phyloP scores from a whole-genome alignment of 2,329 filamentous ascomycete species.

The Ploettnerulaceae sp. region DNA sequence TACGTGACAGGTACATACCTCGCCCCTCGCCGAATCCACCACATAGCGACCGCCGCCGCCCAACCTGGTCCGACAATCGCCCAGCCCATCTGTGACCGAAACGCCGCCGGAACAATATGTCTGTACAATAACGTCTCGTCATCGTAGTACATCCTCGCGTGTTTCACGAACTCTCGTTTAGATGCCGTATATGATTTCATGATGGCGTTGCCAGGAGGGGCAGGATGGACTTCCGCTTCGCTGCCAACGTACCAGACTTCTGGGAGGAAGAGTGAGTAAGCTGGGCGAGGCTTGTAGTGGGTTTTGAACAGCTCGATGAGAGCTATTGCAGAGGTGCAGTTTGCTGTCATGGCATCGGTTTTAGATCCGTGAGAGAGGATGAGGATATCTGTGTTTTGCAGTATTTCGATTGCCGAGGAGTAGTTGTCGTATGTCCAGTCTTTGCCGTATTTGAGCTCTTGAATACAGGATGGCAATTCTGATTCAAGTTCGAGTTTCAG shows the following conservation, averaged over 20 bases:
- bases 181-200: constrained; percentile 1
- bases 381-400: constrained; percentile 14
- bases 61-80: constrained; percentile 6
- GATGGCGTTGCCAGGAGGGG: neutral
- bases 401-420: neutral
- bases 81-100: constrained; percentile 6
- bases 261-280: constrained; percentile 8
- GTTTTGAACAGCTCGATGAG: constrained; percentile 15
- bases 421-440: constrained; percentile 10
- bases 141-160: constrained; percentile 6
- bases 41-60: constrained; percentile 13
- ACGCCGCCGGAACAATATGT: constrained; percentile 13
- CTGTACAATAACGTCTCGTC: constrained; percentile 11
- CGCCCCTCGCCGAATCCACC: constrained; percentile 16
- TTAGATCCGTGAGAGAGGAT: constrained; percentile 12
- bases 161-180: neutral
- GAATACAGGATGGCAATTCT: constrained; percentile 10
- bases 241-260: constrained; percentile 16
- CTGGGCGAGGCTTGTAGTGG: constrained; percentile 5
- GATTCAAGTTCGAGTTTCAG: constrained; percentile 10
- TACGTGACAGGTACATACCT: constrained; percentile 16
- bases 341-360: constrained; percentile 5
- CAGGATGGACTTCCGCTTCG: constrained; percentile 4
- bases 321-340: neutral
- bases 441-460: constrained; percentile 5